Evolutionary conservation across 2,329 filamentous ascomycete genomes (phyloP).

Genomic region (Neofusicoccum umdonicola): DNA sequence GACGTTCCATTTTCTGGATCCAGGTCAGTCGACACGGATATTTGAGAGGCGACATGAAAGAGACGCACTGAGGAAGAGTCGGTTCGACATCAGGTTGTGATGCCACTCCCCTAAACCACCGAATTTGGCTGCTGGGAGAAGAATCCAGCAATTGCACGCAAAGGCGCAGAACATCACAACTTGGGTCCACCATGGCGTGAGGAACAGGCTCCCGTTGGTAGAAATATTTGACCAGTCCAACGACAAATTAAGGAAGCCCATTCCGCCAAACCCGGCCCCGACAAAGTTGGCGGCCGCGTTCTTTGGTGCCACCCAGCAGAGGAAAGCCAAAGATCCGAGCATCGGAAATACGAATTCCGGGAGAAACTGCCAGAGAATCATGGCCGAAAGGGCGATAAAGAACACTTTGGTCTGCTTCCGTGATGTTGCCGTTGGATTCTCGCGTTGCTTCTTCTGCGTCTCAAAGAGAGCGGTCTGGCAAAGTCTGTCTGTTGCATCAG

Average conservation of each 20-base stretch:
- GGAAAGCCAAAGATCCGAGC: slow-evolving; percentile 58
- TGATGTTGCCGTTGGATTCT: slow-evolving; percentile 49
- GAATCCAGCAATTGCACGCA: slow-evolving; percentile 56
- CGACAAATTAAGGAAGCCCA: slow-evolving; percentile 60
- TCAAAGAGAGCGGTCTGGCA: slow-evolving; percentile 58
- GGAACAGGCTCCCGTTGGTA: slow-evolving; percentile 43
- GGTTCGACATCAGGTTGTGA: slow-evolving; percentile 58
- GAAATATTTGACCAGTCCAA: slow-evolving; percentile 62
- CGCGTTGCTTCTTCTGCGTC: slow-evolving; percentile 53
- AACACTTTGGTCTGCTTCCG: slow-evolving; percentile 47
- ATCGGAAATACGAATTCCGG: slow-evolving; percentile 62
- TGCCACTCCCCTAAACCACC: slow-evolving; percentile 46
- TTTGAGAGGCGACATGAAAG: slow-evolving; percentile 20
- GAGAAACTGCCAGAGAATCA: slow-evolving; percentile 61
- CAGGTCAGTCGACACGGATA: slow-evolving; percentile 26
- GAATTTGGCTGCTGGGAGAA: slow-evolving; percentile 59
- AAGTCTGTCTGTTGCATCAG: neutral
- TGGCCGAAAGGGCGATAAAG: slow-evolving; percentile 52
- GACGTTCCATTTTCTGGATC: slow-evolving; percentile 50
- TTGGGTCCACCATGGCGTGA: slow-evolving; percentile 56
- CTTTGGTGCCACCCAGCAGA: slow-evolving; percentile 62
- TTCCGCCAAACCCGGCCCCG: slow-evolving; percentile 60
- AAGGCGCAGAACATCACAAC: slow-evolving; percentile 57
- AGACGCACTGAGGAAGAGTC: slow-evolving; percentile 4
- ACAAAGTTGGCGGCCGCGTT: slow-evolving; percentile 60